Evolutionary conservation across 768 basidiomycete genomes (phyloP).

Genomic region (Leucosporidium yakuticum): DNA sequence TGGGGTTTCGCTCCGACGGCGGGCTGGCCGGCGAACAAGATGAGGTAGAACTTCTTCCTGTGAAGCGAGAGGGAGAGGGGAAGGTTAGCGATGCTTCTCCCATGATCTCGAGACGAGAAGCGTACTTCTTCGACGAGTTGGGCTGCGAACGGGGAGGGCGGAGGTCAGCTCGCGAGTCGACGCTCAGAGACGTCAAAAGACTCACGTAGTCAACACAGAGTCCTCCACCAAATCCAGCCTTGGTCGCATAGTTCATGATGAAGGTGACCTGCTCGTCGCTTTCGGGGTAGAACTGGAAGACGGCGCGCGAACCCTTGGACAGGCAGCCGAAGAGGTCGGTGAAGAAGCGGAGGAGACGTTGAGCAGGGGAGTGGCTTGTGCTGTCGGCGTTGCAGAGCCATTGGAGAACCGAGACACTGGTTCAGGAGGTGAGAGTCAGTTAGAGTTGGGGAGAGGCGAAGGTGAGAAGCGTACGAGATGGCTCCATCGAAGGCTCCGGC

Average conservation of each 20-base stretch:
- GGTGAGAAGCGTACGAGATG: slow-evolving; percentile 61
- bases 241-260: slow-evolving; percentile 85
- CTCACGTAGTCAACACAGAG: slow-evolving; percentile 77
- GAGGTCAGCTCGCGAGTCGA: background rate
- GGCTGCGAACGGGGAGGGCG: slow-evolving; percentile 8
- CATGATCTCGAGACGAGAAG: background rate
- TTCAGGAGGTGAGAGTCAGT: background rate
- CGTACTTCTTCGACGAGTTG: slow-evolving; percentile 21
- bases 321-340: slow-evolving; percentile 83
- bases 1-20: slow-evolving; percentile 23
- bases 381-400: slow-evolving; percentile 98
- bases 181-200: background rate
- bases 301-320: slow-evolving; percentile 73
- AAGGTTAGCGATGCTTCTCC: too few relatives aligned
- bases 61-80: slow-evolving; percentile 53
- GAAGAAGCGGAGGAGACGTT: slow-evolving; percentile 71
- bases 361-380: slow-evolving; percentile 52
- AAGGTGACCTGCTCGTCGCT: slow-evolving; percentile 95
- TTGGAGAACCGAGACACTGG: slow-evolving; percentile 94
- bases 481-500: slow-evolving; percentile 97
- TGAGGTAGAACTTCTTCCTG: slow-evolving; percentile 92
- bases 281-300: slow-evolving; percentile 92
- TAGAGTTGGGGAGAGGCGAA: slow-evolving; percentile 4
- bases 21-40: slow-evolving; percentile 69
- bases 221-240: slow-evolving; percentile 94